Evolutionary conservation across 2,329 filamentous ascomycete species (phyloP).

Genomic region (Drechslerella coelobrocha): DNA sequence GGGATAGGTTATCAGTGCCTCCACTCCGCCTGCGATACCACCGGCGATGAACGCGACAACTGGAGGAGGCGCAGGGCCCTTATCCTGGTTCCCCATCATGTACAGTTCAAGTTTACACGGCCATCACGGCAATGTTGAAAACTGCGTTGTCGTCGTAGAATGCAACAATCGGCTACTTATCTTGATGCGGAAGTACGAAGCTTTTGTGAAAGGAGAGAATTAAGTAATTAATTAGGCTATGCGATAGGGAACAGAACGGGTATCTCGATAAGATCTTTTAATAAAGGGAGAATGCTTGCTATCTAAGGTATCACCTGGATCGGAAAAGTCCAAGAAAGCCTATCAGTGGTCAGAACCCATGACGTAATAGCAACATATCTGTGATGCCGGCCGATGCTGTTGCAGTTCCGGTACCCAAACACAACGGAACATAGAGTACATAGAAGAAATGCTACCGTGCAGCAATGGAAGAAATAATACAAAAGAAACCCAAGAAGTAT

Average conservation of each 20-base stretch:
- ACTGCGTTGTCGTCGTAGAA: conserved; percentile 25
- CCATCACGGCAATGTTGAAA: not conserved
- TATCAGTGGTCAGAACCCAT: no score
- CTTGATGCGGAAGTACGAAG: not conserved
- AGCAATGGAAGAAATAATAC: no score
- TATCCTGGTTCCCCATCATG: conserved; percentile 50
- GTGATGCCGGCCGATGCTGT: no score
- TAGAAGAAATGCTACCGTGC: no score
- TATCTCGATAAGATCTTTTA: not conserved
- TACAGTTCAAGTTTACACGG: conserved; percentile 51
- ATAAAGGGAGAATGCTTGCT: conserved; percentile 2
- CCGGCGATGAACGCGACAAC: conserved; percentile 63
- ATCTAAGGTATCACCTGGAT: conserved; percentile 8
- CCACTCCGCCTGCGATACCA: conserved; percentile 64
- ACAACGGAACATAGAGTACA: no score
- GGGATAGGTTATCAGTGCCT: conserved; percentile 67
- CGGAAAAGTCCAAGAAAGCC: no score
- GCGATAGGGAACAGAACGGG: not conserved
- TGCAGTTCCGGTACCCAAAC: no score
- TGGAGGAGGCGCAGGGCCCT: conserved; percentile 56
- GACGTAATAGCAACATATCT: not conserved
- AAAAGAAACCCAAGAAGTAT: no score
- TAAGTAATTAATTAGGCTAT: not conserved
- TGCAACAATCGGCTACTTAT: conserved; percentile 34
- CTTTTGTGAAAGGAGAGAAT: not conserved